Conservation (phyloP, 192 early-diverging fungal genomes). For the Backusella tuberculispora region DNA sequence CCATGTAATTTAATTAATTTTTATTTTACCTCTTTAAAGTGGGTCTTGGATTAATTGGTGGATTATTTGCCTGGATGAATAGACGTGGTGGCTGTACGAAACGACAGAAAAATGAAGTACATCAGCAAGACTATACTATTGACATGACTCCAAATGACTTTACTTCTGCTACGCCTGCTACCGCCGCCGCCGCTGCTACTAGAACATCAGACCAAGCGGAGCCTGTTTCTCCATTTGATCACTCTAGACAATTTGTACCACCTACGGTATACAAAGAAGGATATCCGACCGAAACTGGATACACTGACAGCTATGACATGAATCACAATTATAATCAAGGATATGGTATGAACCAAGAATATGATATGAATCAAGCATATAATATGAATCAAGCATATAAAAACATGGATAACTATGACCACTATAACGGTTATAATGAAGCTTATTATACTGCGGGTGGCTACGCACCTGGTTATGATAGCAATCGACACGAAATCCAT, state of each 20-base stretch:
- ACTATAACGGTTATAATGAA: neutral
- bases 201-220: neutral
- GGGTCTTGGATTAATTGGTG: conserved; percentile 34
- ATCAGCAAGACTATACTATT: conserved; percentile 17
- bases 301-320: neutral
- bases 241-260: neutral
- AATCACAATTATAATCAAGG: neutral
- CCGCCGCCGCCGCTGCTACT: neutral
- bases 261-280: neutral
- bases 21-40: conserved; percentile 18
- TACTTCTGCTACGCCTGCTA: neutral
- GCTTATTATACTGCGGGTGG: neutral
- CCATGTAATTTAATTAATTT: neutral
- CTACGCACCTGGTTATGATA: neutral
- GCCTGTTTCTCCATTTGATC: neutral
- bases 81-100: conserved; percentile 36
- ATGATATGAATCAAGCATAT: neutral
- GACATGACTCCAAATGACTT: conserved; percentile 24
- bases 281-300: neutral
- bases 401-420: neutral
- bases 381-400: neutral
- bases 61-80: conserved; percentile 34
- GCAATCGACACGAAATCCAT: neutral
- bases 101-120: neutral
- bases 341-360: neutral